A percentile compares a stretch with the other conserved stretches of the same genome.
Conservation (phyloP, 768 basidiomycete species). For the Trametes villosa region DNA sequence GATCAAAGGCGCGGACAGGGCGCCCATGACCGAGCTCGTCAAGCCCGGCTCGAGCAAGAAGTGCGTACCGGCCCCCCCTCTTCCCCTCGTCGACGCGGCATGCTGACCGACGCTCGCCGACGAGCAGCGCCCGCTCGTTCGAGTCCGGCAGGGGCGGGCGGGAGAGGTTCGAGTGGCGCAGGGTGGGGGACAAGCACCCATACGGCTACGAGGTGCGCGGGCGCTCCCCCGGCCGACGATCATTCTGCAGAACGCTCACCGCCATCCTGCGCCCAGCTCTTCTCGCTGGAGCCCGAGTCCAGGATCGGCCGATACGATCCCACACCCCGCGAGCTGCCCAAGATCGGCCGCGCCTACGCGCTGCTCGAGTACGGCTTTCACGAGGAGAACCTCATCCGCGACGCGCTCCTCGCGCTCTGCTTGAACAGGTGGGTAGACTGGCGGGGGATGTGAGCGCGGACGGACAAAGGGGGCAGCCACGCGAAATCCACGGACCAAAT, state of each 20-base stretch:
- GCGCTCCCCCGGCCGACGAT: conserved; percentile 5
- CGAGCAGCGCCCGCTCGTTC: conserved; percentile 63
- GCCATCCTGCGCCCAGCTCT: conserved; percentile 13
- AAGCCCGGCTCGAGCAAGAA: conserved; percentile 52
- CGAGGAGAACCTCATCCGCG: conserved; percentile 61
- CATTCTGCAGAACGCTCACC: conserved; percentile 1
- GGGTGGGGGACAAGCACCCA: conserved; percentile 45
- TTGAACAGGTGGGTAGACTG: conserved; percentile 78
- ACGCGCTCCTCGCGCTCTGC: conserved; percentile 66
- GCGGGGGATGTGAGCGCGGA: conserved; percentile 44
- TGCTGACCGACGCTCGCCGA: conserved; percentile 8
- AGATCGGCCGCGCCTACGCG: conserved; percentile 66
- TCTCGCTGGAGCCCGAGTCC: conserved; percentile 40
- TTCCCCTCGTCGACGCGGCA: not conserved
- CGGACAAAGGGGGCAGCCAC: conserved; percentile 1
- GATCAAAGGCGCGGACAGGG: conserved; percentile 54
- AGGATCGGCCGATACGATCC: conserved; percentile 63
- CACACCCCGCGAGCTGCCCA: conserved; percentile 53
- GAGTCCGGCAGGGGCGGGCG: conserved; percentile 51
- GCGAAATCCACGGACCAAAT: conserved; percentile 13
- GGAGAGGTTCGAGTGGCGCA: conserved; percentile 68
- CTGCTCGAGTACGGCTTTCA: conserved; percentile 67
- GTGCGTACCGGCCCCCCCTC: conserved; percentile 39
- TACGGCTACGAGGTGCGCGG: conserved; percentile 64
- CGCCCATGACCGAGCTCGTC: conserved; percentile 69